Conservation (phyloP, 2,329 filamentous ascomycete genomes). For the Ploettnerulaceae sp. region DNA sequence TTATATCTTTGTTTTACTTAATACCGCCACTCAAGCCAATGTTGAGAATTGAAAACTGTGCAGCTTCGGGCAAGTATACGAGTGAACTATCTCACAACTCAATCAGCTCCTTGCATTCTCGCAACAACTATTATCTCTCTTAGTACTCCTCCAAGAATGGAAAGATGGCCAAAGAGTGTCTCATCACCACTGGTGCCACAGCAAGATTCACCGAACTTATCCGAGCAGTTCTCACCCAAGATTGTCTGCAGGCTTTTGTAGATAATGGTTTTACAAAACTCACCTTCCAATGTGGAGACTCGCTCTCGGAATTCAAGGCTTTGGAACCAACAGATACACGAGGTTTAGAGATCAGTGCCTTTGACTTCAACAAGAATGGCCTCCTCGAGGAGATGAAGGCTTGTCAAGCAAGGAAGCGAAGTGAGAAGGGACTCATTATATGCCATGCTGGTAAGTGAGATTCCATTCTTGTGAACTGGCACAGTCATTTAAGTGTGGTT, state of each 20-base stretch:
- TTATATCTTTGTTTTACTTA: too few relatives aligned
- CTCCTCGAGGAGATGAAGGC: slow-evolving; percentile 43
- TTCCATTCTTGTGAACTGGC: neutral
- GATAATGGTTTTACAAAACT: slow-evolving; percentile 63
- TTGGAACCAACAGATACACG: slow-evolving; percentile 23
- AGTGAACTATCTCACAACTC: too few relatives aligned
- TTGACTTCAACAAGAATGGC: slow-evolving; percentile 60
- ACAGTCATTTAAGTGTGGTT: neutral
- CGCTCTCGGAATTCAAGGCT: slow-evolving; percentile 49
- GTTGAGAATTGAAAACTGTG: too few relatives aligned
- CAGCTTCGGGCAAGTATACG: too few relatives aligned
- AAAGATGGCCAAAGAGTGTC: slow-evolving; percentile 46
- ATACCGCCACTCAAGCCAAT: too few relatives aligned
- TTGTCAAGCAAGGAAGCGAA: slow-evolving; percentile 46
- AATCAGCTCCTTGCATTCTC: too few relatives aligned
- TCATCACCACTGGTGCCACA: slow-evolving; percentile 91
- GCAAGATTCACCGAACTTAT: slow-evolving; percentile 75
- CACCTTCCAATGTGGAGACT: slow-evolving; percentile 74
- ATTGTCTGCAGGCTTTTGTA: slow-evolving; percentile 59
- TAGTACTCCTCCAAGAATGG: neutral
- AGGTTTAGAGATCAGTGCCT: slow-evolving; percentile 52
- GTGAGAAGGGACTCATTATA: slow-evolving; percentile 67
- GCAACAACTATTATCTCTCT: too few relatives aligned
- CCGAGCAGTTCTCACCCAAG: slow-evolving; percentile 53
- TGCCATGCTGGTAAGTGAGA: slow-evolving; percentile 77